Evolutionary conservation across 768 basidiomycete species (phyloP), one percentile per base, ranked within the genome.

Genomic region (Lyophyllum semitale): DNA sequence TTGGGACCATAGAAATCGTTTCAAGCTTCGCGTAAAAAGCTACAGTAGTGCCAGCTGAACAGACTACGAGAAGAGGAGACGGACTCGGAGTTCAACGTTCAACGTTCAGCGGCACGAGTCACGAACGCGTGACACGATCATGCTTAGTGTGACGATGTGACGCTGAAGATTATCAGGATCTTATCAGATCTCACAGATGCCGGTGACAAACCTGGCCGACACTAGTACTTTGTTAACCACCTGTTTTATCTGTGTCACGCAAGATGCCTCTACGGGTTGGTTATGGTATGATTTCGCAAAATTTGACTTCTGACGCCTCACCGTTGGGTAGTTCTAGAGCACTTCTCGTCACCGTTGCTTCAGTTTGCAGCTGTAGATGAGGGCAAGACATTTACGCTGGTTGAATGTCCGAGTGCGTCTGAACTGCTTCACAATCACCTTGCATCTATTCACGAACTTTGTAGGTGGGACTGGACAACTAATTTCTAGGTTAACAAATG

Each of bases 341-440:
- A 97, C 69, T 98, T 98, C 72, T 91, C 90, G 15, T 90, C 91
- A 1, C 96, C 96, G 0, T 77, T 99, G 15, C 83, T 98, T 2
- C 95, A 96, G 66, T 92, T 88, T 64, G 85, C 87, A 1, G 84
- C 82, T 22, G 74, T 69, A 8, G 91, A 96, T 63, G 73, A 79
- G 20, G 84, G 82, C 5, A 73, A 82, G 68, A 89, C 91, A 0
- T 93, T 98, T 68, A 84, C 81, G 4, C 79, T 98, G 7, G 84
- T 95, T 15, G 92, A 93, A 73, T 97, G 95, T 69, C 95, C 95
- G 8, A 89, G 91, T 92, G 66, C 43, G 81, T 56, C 20, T 8
- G 6, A 40, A 40, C 61, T 13, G 12, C n/a, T 41, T 20, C 35
- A 30, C 6, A 22, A 40, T 18, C 17, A 46, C 23, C 26, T 8